phyloP scores from a whole-genome alignment of 192 early-diverging fungal species.

The Umbelopsis ramanniana region DNA sequence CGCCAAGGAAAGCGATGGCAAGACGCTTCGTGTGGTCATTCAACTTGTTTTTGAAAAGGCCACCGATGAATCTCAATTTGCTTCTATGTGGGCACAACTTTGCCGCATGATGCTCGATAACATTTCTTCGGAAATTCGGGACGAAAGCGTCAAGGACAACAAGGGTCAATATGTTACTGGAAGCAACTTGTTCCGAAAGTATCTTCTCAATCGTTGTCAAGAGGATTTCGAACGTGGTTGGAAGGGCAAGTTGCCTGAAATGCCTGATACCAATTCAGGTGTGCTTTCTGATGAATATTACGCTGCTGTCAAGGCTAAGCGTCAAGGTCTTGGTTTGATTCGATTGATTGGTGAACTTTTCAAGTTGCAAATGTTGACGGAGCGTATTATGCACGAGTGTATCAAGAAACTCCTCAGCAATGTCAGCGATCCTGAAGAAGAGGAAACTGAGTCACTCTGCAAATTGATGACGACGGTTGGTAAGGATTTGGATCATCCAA shows the following conservation, averaged over 20 bases:
- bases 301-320: constrained; percentile 88
- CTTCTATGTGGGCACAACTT: constrained; percentile 86
- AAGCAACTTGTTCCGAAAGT: constrained; percentile 84
- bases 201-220: constrained; percentile 93
- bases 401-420: constrained; percentile 78
- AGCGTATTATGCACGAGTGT: constrained; percentile 96
- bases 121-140: constrained; percentile 56
- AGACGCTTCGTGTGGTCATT: constrained; percentile 82
- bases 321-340: constrained; percentile 91
- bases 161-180: constrained; percentile 58
- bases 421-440: constrained; percentile 84
- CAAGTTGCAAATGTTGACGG: constrained; percentile 86
- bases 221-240: constrained; percentile 91
- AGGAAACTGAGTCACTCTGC: constrained; percentile 92
- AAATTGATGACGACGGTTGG: constrained; percentile 93
- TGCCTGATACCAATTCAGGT: constrained; percentile 61
- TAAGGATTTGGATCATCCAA: constrained; percentile 70
- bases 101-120: constrained; percentile 80
- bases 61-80: constrained; percentile 91
- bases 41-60: constrained; percentile 94
- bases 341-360: constrained; percentile 96
- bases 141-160: constrained; percentile 59
- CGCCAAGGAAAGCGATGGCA: constrained; percentile 66
- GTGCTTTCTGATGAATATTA: constrained; percentile 84
- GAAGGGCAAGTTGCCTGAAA: constrained; percentile 78